Percentiles rank a stretch among this genome's conserved stretches.
Conservation (phyloP, 2,329 filamentous ascomycete species). For the Triangularia verruculosa region DNA sequence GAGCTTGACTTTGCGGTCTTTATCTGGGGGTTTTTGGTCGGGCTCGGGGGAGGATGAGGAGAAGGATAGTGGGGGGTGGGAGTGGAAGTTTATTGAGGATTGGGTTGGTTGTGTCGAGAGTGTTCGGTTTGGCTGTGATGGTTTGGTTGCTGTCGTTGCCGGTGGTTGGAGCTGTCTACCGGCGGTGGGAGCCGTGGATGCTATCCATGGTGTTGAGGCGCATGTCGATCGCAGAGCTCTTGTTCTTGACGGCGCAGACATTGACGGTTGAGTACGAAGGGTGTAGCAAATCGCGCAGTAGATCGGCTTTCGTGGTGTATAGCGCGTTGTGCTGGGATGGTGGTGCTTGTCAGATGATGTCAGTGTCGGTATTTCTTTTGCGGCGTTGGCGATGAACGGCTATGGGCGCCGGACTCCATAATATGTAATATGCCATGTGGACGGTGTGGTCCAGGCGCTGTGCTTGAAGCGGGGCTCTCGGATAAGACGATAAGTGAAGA, state of each 20-base stretch:
- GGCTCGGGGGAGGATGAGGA: conserved; percentile 31
- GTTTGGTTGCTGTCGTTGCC: background rate
- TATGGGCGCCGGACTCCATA: background rate
- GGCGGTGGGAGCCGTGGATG: background rate
- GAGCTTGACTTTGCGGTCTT: conserved; percentile 58
- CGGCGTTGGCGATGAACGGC: background rate
- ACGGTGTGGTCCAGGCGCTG: background rate
- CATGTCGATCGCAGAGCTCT: conserved; percentile 6
- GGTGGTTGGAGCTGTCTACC: conserved; percentile 2
- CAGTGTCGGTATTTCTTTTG: conserved; percentile 15
- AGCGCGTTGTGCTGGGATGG: background rate
- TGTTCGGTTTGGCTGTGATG: conserved; percentile 3
- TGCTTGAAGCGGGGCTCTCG: background rate
- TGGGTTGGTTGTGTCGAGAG: conserved; percentile 25
- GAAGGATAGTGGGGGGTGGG: conserved; percentile 28
- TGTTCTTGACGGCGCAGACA: conserved; percentile 21
- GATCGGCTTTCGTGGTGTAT: background rate
- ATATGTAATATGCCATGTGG: background rate
- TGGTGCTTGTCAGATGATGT: conserved; percentile 21
- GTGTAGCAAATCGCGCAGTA: background rate
- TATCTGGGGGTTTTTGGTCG: conserved; percentile 40
- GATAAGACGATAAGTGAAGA: background rate
- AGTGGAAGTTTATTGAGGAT: conserved; percentile 40
- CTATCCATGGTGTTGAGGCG: background rate
- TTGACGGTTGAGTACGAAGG: conserved; percentile 4